Conservation (phyloP, 352 stramenopile genomes). For the Phytophthora fragariae region DNA sequence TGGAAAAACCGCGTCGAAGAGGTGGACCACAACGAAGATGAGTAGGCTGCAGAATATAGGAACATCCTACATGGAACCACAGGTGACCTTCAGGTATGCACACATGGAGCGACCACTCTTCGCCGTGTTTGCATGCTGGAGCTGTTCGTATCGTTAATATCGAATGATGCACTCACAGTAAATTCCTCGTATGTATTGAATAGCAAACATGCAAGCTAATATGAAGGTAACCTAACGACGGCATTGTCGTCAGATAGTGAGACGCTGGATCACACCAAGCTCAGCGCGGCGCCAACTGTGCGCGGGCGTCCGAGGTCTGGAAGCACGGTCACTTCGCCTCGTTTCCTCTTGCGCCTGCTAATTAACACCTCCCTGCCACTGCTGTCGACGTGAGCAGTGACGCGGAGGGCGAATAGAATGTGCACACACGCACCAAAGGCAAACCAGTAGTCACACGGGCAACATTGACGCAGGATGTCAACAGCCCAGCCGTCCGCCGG, state of each 20-base stretch:
- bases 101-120: no score
- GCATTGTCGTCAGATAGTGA: no score
- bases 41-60: neutral
- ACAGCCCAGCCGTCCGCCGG: slow-evolving; percentile 3
- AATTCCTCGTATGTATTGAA: no score
- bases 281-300: neutral
- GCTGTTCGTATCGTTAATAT: no score
- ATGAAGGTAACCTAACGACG: no score
- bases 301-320: neutral
- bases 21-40: neutral
- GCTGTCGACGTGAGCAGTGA: slow-evolving; percentile 14
- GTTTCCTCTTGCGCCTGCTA: neutral
- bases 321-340: neutral
- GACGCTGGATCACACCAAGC: neutral
- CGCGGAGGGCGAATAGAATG: slow-evolving; percentile 2
- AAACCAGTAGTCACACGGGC: slow-evolving; percentile 7
- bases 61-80: no score
- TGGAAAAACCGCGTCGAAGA: neutral
- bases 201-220: no score
- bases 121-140: no score
- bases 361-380: slow-evolving; percentile 8
- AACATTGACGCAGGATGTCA: neutral
- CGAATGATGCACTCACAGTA: no score
- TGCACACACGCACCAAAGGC: slow-evolving; percentile 3
- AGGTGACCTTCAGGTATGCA: no score